Evolutionary conservation across 2,329 filamentous ascomycete genomes (phyloP).

Genomic region (Nakataea oryzae): DNA sequence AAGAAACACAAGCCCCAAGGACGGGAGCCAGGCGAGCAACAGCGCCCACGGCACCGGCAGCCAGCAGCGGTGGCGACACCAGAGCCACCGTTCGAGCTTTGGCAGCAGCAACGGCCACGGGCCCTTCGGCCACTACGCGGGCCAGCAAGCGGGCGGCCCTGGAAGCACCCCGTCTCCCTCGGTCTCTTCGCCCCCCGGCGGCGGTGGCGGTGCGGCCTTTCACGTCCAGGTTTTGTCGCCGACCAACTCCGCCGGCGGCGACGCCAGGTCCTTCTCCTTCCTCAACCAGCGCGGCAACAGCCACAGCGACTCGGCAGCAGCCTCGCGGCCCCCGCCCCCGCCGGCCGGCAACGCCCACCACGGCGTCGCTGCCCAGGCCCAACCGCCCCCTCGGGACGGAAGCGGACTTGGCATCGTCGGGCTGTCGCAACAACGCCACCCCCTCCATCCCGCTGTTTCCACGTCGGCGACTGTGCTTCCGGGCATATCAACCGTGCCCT

Average conservation of each 20-base stretch:
- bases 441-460: background rate
- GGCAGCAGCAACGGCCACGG: background rate
- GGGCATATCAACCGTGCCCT: background rate
- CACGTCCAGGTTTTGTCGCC: background rate
- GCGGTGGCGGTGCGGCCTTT: background rate
- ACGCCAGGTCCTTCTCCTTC: background rate
- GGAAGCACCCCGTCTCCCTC: background rate
- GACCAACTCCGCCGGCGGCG: background rate
- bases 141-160: background rate
- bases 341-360: background rate
- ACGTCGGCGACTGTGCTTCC: background rate
- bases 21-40: background rate
- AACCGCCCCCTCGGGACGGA: background rate
- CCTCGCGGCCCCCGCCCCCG: background rate
- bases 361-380: background rate
- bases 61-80: background rate
- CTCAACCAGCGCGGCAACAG: background rate
- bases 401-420: background rate
- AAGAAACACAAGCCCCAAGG: conserved; percentile 2
- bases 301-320: background rate
- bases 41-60: background rate
- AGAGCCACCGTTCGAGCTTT: background rate
- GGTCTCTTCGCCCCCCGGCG: background rate
- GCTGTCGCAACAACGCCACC: background rate
- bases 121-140: background rate